Evolutionary conservation across 2,329 filamentous ascomycete species (phyloP), one percentile per base, ranked within the genome.

Genomic region (Curvularia sp.): DNA sequence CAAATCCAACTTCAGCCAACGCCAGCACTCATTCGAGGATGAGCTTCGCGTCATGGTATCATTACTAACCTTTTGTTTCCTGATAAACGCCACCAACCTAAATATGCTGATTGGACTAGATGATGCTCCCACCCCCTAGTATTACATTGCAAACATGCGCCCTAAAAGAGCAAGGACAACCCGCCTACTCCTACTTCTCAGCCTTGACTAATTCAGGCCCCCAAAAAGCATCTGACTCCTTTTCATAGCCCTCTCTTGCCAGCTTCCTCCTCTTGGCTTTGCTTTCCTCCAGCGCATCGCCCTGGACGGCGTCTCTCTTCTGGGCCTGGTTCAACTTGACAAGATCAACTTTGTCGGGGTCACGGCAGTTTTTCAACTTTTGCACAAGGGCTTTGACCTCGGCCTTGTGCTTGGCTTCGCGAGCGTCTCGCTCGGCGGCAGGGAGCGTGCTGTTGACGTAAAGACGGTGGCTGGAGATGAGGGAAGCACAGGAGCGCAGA

Each of bases 271-370:
- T 77, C 74, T 81, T 80, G 25, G 76, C 78, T 55, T 78, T 77
- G 21, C 64, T 72, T 61, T 79, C 78, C 53, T 79, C 78, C 28
- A 81, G 55, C 27, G 69, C 65, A 1, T 39, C 77, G 0, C 75
- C 74, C 39, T 66, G 61, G 8, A 76, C 73, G 1, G 69, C 76
- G 48, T 79, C 78, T 47, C 79, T 66, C 69, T 81, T 86, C 67
- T 88, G 83, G 19, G 86, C 85, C 62, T 84, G 83, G 68, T 91
- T 88, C 49, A 90, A 78, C 47, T 87, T 87, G 18, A 92, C 87
- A 3, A 93, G 77, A 74, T 93, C 89, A 42, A 84, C 86, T 55
- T 90, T 86, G 66, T 91, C 88, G 0, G 90, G 90, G 68, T 94
- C 90, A 56, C 88, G 82, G 66, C 90, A 93, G 66, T 84, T 86